Percentiles rank a stretch among this genome's conserved stretches.
Evolutionary conservation across 208 protist genomes (phyloP).

Genomic region (Crithidia bombi): DNA sequence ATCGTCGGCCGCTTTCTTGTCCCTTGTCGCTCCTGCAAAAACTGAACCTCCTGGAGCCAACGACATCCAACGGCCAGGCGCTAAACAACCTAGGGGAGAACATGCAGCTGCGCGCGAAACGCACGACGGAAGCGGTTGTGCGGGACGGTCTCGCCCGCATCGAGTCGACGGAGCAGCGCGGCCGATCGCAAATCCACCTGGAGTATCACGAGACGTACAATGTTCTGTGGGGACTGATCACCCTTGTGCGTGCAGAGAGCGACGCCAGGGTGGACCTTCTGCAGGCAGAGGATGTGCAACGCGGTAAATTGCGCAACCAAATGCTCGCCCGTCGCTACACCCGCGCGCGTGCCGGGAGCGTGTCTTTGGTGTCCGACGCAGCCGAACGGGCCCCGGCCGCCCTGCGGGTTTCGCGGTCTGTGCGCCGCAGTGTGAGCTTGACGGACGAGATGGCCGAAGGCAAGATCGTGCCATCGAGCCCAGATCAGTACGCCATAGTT

Average conservation of each 20-base stretch:
- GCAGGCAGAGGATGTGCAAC: slow-evolving; percentile 44
- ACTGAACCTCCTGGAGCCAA: slow-evolving; percentile 68
- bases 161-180: slow-evolving; percentile 57
- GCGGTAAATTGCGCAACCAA: slow-evolving; percentile 44
- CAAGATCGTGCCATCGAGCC: slow-evolving; percentile 62
- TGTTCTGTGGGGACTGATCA: slow-evolving; percentile 44
- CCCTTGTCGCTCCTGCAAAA: slow-evolving; percentile 81
- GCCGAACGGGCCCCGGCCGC: slow-evolving; percentile 6
- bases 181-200: slow-evolving; percentile 60
- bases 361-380: slow-evolving; percentile 47
- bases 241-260: slow-evolving; percentile 42
- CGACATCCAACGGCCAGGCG: slow-evolving; percentile 20
- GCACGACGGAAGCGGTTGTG: slow-evolving; percentile 44
- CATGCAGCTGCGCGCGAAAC: slow-evolving; percentile 36
- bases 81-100: slow-evolving; percentile 59
- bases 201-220: slow-evolving; percentile 66
- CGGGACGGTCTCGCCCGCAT: slow-evolving; percentile 53
- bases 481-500: slow-evolving; percentile 79
- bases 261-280: slow-evolving; percentile 37
- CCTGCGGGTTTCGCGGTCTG: slow-evolving; percentile 35
- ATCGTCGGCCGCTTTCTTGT: slow-evolving; percentile 77
- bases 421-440: slow-evolving; percentile 59
- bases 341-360: slow-evolving; percentile 51
- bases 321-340: slow-evolving; percentile 20
- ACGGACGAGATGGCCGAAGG: slow-evolving; percentile 33